phyloP scores from a whole-genome alignment of 2,329 filamentous ascomycete species.

The Neofusicoccum cordaticola region DNA sequence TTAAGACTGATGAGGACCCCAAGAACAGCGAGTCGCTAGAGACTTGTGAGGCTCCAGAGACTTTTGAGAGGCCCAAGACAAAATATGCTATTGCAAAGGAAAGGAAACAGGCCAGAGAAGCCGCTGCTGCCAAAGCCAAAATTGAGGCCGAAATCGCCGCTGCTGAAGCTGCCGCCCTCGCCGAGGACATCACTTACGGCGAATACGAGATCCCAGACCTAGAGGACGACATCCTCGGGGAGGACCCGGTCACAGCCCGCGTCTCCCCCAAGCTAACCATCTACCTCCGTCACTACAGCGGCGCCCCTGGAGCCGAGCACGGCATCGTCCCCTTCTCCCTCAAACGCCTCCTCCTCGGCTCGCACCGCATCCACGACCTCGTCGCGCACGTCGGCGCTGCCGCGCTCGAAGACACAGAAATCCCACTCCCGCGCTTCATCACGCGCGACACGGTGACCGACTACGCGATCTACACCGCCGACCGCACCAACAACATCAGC shows the following conservation, averaged over 20 bases:
- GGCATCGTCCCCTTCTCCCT: neutral
- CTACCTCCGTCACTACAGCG: neutral
- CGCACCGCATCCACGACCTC: neutral
- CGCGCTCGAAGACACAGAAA: neutral
- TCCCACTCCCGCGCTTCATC: neutral
- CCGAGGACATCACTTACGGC: too few relatives aligned
- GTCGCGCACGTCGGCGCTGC: neutral
- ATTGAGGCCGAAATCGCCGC: too few relatives aligned
- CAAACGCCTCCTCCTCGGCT: neutral
- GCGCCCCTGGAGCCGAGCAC: neutral
- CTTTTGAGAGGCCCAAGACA: too few relatives aligned
- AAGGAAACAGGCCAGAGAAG: too few relatives aligned
- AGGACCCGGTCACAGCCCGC: neutral
- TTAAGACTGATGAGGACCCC: too few relatives aligned
- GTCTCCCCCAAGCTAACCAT: neutral
- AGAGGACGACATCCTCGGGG: neutral
- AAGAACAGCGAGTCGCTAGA: too few relatives aligned
- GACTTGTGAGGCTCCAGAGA: too few relatives aligned
- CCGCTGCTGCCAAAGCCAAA: too few relatives aligned
- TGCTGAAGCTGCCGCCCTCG: too few relatives aligned
- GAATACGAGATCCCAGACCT: neutral
- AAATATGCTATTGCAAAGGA: too few relatives aligned
- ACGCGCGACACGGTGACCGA: neutral
- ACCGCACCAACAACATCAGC: neutral
- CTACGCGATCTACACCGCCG: neutral